Percentiles rank a stretch among this genome's conserved stretches.
Evolutionary conservation across 2,329 filamentous ascomycete species (phyloP).

Genomic region (Neocatenulostroma microsporum): DNA sequence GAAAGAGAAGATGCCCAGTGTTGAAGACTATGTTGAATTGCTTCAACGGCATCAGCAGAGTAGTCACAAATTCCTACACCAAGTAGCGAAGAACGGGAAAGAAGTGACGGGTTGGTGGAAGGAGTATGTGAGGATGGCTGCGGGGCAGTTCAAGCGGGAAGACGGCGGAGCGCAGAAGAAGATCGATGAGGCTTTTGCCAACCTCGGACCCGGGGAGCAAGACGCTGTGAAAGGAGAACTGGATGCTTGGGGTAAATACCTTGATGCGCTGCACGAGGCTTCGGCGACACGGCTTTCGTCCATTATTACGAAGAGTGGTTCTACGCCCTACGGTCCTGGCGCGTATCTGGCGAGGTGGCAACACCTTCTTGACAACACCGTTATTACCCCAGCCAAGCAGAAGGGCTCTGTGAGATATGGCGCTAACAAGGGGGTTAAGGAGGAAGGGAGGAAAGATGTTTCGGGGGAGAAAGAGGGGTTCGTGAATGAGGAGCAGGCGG

Average conservation of each 20-base stretch:
- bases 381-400: conserved; percentile 54
- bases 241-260: conserved; percentile 54
- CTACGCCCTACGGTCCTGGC: conserved; percentile 55
- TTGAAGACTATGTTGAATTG: conserved; percentile 64
- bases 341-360: conserved; percentile 68
- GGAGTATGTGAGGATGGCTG: conserved; percentile 52
- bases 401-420: conserved; percentile 46
- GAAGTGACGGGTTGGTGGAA: conserved; percentile 56
- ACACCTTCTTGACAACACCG: conserved; percentile 59
- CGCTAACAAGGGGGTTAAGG: conserved; percentile 28
- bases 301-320: conserved; percentile 41
- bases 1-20: conserved; percentile 44
- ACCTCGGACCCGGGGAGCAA: conserved; percentile 44
- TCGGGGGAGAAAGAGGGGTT: conserved; percentile 24
- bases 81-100: conserved; percentile 59
- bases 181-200: conserved; percentile 36
- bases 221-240: conserved; percentile 44
- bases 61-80: conserved; percentile 63
- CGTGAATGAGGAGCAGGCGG: conserved; percentile 22
- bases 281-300: conserved; percentile 50
- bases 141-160: conserved; percentile 46
- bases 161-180: conserved; percentile 37
- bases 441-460: conserved; percentile 29
- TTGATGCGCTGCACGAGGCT: conserved; percentile 46
- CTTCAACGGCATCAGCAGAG: conserved; percentile 56